These are phyloP conservation scores for Pichia insulana DNA, from an alignment of 805 yeast species.

Conservation along the genomic window DNA sequence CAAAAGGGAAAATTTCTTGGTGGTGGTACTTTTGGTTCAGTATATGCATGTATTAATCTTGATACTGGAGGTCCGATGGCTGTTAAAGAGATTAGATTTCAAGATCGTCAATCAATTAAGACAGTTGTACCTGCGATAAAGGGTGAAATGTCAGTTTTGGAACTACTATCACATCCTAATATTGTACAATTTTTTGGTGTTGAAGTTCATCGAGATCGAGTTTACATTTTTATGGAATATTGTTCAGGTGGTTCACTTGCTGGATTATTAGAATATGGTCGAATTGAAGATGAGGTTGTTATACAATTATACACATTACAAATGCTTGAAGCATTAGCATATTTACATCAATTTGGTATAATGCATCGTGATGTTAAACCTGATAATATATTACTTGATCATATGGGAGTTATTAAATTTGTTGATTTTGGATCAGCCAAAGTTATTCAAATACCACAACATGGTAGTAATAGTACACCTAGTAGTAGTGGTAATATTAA, in stretches of 20 bases:
- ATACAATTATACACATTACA: conserved; percentile 85
- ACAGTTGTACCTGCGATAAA: conserved; percentile 81
- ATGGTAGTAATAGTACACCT: conserved; percentile 3
- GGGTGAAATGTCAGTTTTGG: conserved; percentile 94
- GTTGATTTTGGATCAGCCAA: conserved; percentile 98
- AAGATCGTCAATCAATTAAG: conserved; percentile 76
- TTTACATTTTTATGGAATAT: conserved; percentile 93
- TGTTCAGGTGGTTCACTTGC: conserved; percentile 95
- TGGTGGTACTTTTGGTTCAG: conserved; percentile 93
- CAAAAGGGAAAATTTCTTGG: conserved; percentile 92
- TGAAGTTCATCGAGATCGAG: conserved; percentile 92
- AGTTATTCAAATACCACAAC: conserved; percentile 49
- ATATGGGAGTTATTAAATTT: conserved; percentile 85
- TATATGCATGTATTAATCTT: conserved; percentile 82
- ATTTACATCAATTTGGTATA: conserved; percentile 87
- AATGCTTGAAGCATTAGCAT: conserved; percentile 91
- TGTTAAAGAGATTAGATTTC: conserved; percentile 88
- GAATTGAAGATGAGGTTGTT: conserved; percentile 92
- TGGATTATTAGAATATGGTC: conserved; percentile 75
- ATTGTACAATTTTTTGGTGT: conserved; percentile 95
- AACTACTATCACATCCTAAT: conserved; percentile 92
- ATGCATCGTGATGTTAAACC: conserved; percentile 98
- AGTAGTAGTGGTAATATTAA: conserved; percentile 1
- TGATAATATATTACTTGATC: conserved; percentile 83
- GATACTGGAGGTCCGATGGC: conserved; percentile 97